Percentiles rank a stretch among this genome's conserved stretches.
phyloP scores from a whole-genome alignment of 495 filamentous ascomycete species.

The Sordaria brevicollis region DNA sequence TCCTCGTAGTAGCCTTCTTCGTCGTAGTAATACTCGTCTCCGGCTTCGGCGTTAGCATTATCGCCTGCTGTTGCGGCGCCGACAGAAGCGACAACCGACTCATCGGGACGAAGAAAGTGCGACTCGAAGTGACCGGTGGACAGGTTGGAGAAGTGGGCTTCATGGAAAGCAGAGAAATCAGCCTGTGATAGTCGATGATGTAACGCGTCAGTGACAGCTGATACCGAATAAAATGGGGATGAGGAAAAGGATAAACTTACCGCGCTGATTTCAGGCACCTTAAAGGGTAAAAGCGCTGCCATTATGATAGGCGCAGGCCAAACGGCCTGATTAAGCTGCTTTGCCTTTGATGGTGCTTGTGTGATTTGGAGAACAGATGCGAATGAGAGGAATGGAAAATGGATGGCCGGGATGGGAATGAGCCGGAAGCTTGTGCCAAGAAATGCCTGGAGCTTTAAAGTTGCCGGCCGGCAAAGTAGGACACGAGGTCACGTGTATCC shows the following conservation, averaged over 20 bases:
- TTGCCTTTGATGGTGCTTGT: background rate
- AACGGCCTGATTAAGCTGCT: background rate
- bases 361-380: background rate
- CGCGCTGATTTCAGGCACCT: slow-evolving; percentile 35
- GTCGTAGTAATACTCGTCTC: background rate
- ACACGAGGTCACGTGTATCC: background rate
- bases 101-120: slow-evolving; percentile 31
- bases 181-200: slow-evolving; percentile 37
- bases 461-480: background rate
- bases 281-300: slow-evolving; percentile 4
- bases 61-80: background rate
- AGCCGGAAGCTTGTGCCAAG: background rate
- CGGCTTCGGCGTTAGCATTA: slow-evolving; percentile 1
- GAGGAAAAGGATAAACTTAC: slow-evolving; percentile 27
- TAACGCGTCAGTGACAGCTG: slow-evolving; percentile 7
- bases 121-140: slow-evolving; percentile 37
- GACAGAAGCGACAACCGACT: background rate
- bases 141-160: slow-evolving; percentile 46
- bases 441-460: background rate
- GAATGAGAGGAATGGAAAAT: background rate
- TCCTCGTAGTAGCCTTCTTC: slow-evolving; percentile 27
- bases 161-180: slow-evolving; percentile 63
- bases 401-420: background rate
- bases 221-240: background rate
- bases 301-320: background rate